These are phyloP conservation scores for Nakazawaea laoshanensis DNA, from an alignment of 805 yeast species.

Conservation along the genomic window DNA sequence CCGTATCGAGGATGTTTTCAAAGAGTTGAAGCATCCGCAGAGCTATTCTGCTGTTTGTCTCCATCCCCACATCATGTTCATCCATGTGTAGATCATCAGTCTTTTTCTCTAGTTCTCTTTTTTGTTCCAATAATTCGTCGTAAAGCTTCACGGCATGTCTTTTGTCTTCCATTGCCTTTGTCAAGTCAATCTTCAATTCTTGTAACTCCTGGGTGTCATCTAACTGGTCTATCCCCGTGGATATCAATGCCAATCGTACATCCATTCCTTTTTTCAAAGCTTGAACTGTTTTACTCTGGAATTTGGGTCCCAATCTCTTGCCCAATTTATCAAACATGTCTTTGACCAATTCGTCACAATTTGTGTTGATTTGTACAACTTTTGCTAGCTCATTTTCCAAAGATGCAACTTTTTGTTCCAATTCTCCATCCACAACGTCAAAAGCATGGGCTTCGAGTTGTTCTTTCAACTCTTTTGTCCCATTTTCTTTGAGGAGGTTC, in stretches of 20 bases:
- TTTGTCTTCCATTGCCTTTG: not conserved
- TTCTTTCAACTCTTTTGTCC: slow-evolving; percentile 9
- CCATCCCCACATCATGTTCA: no score
- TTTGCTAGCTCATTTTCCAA: no score
- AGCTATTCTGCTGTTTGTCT: no score
- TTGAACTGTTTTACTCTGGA: not conserved
- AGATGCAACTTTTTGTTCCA: not conserved
- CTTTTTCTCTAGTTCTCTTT: not conserved
- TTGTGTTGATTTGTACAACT: no score
- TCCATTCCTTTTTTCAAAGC: not conserved
- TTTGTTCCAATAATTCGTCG: not conserved
- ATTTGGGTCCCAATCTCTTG: not conserved
- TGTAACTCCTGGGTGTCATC: not conserved
- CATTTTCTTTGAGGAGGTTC: slow-evolving; percentile 19
- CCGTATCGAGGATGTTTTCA: slow-evolving; percentile 46
- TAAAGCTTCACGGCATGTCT: not conserved
- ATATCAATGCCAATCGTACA: not conserved
- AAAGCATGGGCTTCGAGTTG: slow-evolving; percentile 5
- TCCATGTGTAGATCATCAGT: not conserved
- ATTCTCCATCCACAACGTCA: slow-evolving; percentile 1
- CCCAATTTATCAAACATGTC: not conserved
- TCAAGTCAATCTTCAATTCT: no score
- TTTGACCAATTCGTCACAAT: slow-evolving; percentile 1
- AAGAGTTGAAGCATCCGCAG: slow-evolving; percentile 42
- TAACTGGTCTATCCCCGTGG: not conserved